Conservation (phyloP, 2,329 filamentous ascomycete species). For the Hymenoscyphus fraxineus region DNA sequence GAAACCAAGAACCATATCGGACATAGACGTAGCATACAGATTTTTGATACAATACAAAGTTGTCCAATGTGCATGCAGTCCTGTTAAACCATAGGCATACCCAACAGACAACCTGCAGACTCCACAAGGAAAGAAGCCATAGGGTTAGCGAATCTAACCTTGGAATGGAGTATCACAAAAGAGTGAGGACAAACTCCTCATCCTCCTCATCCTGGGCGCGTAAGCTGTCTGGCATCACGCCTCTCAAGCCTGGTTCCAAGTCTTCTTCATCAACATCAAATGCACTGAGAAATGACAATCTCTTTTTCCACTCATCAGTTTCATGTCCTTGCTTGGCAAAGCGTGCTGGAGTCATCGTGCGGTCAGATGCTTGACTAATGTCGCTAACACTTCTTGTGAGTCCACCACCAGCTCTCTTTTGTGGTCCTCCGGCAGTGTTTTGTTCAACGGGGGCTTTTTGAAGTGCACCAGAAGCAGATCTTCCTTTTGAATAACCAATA, state of each 20-base stretch:
- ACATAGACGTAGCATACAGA: background rate
- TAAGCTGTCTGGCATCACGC: constrained; percentile 30
- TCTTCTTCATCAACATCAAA: constrained; percentile 51
- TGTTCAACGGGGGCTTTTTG: constrained; percentile 15
- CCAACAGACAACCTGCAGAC: background rate
- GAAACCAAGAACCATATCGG: background rate
- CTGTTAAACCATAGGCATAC: background rate
- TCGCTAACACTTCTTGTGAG: constrained; percentile 32
- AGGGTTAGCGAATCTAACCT: background rate
- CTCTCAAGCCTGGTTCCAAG: constrained; percentile 28
- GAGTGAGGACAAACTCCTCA: constrained; percentile 54
- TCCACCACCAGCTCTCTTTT: constrained; percentile 15
- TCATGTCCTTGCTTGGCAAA: constrained; percentile 36
- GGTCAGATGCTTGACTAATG: constrained; percentile 38
- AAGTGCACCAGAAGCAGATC: constrained; percentile 46
- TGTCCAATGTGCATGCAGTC: background rate
- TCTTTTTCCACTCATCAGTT: constrained; percentile 38
- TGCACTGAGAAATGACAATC: constrained; percentile 54
- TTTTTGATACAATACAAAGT: background rate
- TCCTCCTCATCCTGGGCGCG: constrained; percentile 39
- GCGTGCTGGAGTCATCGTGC: constrained; percentile 48
- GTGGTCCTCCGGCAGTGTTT: constrained; percentile 9
- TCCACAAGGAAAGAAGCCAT: background rate
- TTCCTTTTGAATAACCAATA: constrained; percentile 79
- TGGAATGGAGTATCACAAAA: background rate